Evolutionary conservation across 768 basidiomycete species (phyloP).

Genomic region (Serendipita sp.): DNA sequence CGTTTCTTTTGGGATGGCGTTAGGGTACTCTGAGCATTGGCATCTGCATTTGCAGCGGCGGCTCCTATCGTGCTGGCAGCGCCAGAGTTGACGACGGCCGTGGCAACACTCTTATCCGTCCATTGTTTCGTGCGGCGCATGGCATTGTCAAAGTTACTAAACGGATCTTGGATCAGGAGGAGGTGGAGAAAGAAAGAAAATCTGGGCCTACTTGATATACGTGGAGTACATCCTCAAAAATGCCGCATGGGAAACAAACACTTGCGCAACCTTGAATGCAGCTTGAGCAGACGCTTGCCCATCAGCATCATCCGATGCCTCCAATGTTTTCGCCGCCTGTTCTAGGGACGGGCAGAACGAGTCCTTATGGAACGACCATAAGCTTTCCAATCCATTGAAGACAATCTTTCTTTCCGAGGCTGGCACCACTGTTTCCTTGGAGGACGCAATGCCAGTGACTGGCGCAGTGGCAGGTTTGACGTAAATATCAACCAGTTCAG

Average conservation of each 20-base stretch:
- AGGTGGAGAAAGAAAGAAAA: constrained; percentile 7
- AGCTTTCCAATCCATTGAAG: constrained; percentile 76
- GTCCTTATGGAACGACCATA: constrained; percentile 84
- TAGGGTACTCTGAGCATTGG: constrained; percentile 20
- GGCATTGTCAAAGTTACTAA: constrained; percentile 87
- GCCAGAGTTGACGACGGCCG: constrained; percentile 25
- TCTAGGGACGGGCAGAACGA: constrained; percentile 88
- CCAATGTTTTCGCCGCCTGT: constrained; percentile 51
- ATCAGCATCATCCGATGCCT: constrained; percentile 46
- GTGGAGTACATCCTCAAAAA: constrained; percentile 99
- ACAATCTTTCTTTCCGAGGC: constrained; percentile 76
- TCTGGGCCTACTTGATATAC: constrained; percentile 72
- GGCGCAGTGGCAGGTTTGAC: constrained; percentile 67
- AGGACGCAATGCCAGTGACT: constrained; percentile 55
- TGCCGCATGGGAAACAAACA: constrained; percentile 85
- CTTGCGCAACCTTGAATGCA: constrained; percentile 68
- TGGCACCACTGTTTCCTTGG: constrained; percentile 76
- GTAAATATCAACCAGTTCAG: constrained; percentile 90
- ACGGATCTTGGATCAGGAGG: constrained; percentile 10
- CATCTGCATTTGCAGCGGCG: constrained; percentile 10
- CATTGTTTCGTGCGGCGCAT: constrained; percentile 78
- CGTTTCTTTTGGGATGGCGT: constrained; percentile 74
- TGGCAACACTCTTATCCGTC: constrained; percentile 34
- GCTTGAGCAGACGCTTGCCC: constrained; percentile 60
- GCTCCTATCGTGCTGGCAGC: neutral